Percentiles rank a stretch among this genome's conserved stretches.
phyloP scores from a whole-genome alignment of 2,329 filamentous ascomycete genomes.

The Fusarium metavorans region DNA sequence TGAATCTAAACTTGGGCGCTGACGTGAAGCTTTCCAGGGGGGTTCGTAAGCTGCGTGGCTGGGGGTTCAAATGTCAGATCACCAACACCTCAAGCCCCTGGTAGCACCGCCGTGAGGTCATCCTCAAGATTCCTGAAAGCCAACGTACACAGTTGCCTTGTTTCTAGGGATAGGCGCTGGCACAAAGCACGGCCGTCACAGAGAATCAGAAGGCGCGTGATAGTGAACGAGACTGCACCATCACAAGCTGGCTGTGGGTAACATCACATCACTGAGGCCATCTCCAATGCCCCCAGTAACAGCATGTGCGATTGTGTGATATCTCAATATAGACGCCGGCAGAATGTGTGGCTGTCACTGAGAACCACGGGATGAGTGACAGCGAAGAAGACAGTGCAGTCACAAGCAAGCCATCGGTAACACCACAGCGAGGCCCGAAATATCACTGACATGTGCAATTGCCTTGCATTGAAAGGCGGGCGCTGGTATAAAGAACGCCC shows the following conservation, averaged over 20 bases:
- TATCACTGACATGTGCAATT: not conserved
- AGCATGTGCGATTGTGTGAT: not conserved
- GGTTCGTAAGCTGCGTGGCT: not conserved
- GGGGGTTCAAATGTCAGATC: not conserved
- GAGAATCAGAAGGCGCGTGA: not conserved
- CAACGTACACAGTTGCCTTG: not conserved
- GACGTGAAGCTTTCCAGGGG: not conserved
- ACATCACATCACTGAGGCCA: not conserved
- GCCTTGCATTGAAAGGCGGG: not conserved
- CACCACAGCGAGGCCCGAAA: not conserved
- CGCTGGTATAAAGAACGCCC: not conserved
- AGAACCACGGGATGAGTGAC: not conserved
- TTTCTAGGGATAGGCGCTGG: not conserved
- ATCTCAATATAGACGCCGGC: not conserved
- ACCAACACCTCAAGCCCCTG: not conserved
- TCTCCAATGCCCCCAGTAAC: not conserved
- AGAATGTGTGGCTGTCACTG: not conserved
- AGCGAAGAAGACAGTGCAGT: not conserved
- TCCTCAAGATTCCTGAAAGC: not conserved
- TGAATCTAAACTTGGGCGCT: not conserved
- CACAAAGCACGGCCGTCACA: not conserved
- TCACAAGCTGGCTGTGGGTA: not conserved
- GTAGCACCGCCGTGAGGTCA: not conserved
- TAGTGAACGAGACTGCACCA: not conserved
- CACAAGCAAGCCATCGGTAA: not conserved